Percentiles rank a stretch among this genome's conserved stretches.
These are phyloP conservation scores for Gremmenia infestans DNA, from an alignment of 2,329 filamentous ascomycete genomes.

Conservation along the genomic window DNA sequence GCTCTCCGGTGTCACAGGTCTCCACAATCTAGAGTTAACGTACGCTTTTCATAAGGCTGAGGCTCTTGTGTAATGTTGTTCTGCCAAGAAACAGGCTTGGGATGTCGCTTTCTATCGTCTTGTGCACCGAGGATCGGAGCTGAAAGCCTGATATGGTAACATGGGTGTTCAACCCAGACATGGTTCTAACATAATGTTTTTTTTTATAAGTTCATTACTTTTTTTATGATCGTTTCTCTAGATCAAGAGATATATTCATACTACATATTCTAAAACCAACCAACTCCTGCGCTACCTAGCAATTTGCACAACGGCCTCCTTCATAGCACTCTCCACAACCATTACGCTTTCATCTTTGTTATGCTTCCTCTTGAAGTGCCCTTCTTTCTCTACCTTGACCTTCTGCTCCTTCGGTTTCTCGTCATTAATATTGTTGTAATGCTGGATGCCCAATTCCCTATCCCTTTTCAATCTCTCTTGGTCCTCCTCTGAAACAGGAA, in stretches of 20 bases:
- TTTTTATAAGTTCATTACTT: not conserved
- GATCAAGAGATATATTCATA: not conserved
- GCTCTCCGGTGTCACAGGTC: not conserved
- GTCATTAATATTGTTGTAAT: conserved; percentile 53
- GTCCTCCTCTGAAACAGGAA: conserved; percentile 56
- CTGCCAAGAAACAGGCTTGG: not conserved
- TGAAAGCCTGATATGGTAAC: not conserved
- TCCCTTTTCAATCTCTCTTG: conserved; percentile 46
- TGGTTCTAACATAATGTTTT: no score
- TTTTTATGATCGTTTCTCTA: not conserved
- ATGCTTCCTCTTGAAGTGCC: conserved; percentile 17
- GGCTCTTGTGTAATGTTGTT: not conserved
- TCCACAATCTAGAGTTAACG: not conserved
- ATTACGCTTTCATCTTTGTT: conserved; percentile 3
- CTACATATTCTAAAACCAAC: not conserved
- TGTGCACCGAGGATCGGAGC: not conserved
- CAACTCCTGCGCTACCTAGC: conserved; percentile 7
- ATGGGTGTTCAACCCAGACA: not conserved
- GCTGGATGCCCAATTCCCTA: conserved; percentile 49
- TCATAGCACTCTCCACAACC: conserved; percentile 9
- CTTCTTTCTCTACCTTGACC: conserved; percentile 15
- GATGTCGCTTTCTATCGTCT: not conserved
- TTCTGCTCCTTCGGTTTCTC: conserved; percentile 44
- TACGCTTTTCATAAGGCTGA: conserved; percentile 1
- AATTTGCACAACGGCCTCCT: conserved; percentile 10